Conservation (phyloP, 164 flowering plant species). For the Vitis rupestris region DNA sequence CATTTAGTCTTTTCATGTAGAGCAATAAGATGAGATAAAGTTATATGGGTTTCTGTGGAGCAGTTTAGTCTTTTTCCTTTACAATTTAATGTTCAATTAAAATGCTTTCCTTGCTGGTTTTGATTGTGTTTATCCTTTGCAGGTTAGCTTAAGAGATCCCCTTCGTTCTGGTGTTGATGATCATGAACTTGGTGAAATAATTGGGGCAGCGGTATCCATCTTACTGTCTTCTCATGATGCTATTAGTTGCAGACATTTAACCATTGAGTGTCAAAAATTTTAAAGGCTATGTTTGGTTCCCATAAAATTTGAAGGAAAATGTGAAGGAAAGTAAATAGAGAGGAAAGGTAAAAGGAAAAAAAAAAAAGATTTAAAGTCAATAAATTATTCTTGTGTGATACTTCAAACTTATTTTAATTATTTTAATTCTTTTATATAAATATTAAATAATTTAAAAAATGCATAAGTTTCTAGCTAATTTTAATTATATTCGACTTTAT, state of each 20-base stretch:
- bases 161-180: slow-evolving; percentile 79
- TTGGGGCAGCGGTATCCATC: slow-evolving; percentile 77
- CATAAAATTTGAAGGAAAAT: no score
- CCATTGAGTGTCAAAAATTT: neutral
- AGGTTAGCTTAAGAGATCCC: slow-evolving; percentile 97
- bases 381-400: no score
- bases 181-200: slow-evolving; percentile 68
- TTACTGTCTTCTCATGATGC: slow-evolving; percentile 3
- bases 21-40: neutral
- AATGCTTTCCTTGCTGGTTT: neutral
- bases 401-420: no score
- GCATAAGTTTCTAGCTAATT: no score
- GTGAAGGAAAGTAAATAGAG: no score
- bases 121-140: slow-evolving; percentile 6
- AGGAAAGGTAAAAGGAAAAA: no score
- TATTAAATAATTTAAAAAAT: no score
- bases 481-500: no score
- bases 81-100: neutral
- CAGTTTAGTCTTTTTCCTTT: neutral
- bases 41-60: neutral
- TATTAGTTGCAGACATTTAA: neutral
- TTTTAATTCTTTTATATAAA: no score
- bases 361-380: no score
- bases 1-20: neutral
- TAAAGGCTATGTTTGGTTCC: no score